phyloP scores from a whole-genome alignment of 2,329 filamentous ascomycete genomes.

The Beauveria varroae region DNA sequence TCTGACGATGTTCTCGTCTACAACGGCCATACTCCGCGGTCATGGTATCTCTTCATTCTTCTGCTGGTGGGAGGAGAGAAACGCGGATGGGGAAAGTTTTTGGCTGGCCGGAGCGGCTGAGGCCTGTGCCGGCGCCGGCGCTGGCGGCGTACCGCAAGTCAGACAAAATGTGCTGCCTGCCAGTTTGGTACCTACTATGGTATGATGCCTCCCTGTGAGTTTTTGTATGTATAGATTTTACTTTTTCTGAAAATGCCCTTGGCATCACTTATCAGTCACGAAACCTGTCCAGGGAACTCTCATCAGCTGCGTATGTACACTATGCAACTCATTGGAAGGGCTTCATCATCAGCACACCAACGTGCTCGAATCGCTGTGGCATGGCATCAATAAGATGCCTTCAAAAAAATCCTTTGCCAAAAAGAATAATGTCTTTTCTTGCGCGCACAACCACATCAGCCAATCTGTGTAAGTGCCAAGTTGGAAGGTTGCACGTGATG shows the following conservation, averaged over 20 bases:
- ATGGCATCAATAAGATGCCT: too few species aligned
- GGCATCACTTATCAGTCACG: too few species aligned
- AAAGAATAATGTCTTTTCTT: background rate
- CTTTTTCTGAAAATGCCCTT: too few species aligned
- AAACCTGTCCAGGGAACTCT: too few species aligned
- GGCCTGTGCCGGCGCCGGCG: background rate
- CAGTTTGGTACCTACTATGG: background rate
- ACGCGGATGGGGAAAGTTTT: background rate
- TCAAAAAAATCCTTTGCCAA: background rate
- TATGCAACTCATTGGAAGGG: too few species aligned
- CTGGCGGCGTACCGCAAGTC: background rate
- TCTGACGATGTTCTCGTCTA: background rate
- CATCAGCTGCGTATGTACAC: too few species aligned
- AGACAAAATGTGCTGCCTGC: background rate
- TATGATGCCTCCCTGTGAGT: background rate
- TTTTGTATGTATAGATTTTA: too few species aligned
- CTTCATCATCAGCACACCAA: too few species aligned
- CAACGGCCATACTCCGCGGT: too few species aligned
- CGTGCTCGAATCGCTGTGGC: too few species aligned
- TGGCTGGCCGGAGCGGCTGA: conserved; percentile 1
- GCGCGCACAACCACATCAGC: background rate
- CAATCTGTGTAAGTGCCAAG: background rate
- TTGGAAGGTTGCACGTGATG: background rate
- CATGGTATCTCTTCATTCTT: background rate
- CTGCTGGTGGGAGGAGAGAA: background rate